These are phyloP conservation scores for Elongisporangium undulatum DNA, from an alignment of 352 stramenopile genomes.

Conservation along the genomic window DNA sequence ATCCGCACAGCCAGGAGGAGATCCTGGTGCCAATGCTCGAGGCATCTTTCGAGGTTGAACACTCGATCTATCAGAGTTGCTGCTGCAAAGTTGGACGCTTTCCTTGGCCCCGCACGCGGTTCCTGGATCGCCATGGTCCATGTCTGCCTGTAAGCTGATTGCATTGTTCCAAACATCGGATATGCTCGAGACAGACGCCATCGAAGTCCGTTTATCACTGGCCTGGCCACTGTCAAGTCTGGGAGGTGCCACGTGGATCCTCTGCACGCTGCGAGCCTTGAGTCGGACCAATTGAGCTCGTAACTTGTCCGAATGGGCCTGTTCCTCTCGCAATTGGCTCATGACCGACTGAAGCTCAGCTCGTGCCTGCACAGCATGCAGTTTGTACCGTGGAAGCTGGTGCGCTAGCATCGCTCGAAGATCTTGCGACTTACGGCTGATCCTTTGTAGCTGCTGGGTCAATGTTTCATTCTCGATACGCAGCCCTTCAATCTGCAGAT, in stretches of 20 bases:
- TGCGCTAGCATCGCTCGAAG: constrained; percentile 12
- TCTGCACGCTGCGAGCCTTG: constrained; percentile 16
- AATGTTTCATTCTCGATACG: constrained; percentile 31
- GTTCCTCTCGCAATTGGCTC: constrained; percentile 33
- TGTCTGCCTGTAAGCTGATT: neutral
- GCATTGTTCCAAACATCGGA: neutral
- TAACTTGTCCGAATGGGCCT: constrained; percentile 21
- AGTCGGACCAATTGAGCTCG: constrained; percentile 19
- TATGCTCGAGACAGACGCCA: too few species aligned
- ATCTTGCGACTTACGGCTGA: constrained; percentile 7
- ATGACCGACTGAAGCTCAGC: constrained; percentile 30
- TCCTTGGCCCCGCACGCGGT: neutral
- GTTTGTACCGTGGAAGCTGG: constrained; percentile 22
- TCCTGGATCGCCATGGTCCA: neutral
- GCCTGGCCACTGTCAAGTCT: neutral
- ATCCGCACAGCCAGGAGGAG: neutral
- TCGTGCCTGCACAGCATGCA: constrained; percentile 28
- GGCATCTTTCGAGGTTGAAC: neutral
- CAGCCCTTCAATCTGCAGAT: constrained; percentile 41
- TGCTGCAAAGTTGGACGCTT: neutral
- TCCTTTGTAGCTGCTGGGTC: constrained; percentile 11
- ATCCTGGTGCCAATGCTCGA: neutral
- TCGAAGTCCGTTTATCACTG: too few species aligned
- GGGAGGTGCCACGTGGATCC: constrained; percentile 4
- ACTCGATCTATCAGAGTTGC: neutral